Percentiles rank a stretch among this genome's conserved stretches.
Conservation (phyloP, 257 asterid genomes). For the Catharanthus roseus region DNA sequence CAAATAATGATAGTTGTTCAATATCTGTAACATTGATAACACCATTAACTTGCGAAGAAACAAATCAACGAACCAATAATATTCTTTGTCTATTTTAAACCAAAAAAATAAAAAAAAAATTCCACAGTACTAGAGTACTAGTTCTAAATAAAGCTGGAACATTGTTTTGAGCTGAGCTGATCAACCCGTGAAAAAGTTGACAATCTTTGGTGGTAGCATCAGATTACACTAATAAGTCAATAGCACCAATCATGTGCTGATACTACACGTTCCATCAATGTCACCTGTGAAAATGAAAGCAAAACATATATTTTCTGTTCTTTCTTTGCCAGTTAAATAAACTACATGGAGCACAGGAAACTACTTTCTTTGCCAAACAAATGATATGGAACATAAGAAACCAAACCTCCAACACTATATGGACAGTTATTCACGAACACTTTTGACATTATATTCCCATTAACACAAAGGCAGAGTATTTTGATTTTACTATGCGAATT, state of each 20-base stretch:
- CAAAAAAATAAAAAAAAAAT: neutral
- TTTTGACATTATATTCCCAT: neutral
- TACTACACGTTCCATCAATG: neutral
- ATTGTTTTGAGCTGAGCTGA: neutral
- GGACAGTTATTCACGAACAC: neutral
- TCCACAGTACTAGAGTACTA: too few relatives aligned
- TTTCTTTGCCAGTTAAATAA: neutral
- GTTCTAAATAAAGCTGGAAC: neutral
- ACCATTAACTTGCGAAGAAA: neutral
- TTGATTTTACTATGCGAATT: neutral
- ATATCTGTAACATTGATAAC: neutral
- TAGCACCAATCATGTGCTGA: neutral
- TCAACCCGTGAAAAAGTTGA: neutral
- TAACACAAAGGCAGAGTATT: neutral
- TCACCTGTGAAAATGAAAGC: too few relatives aligned
- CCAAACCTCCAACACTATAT: neutral
- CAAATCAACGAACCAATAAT: neutral
- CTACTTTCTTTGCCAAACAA: too few relatives aligned
- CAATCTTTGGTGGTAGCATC: neutral
- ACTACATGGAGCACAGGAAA: neutral
- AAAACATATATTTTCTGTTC: neutral
- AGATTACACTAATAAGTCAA: neutral
- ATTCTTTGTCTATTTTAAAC: neutral
- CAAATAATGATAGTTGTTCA: neutral
- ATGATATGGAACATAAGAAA: too few relatives aligned